Base-by-base conservation (phyloP, 2,329 filamentous ascomycete genomes). In the Pyrenochaeta sp. region DNA sequence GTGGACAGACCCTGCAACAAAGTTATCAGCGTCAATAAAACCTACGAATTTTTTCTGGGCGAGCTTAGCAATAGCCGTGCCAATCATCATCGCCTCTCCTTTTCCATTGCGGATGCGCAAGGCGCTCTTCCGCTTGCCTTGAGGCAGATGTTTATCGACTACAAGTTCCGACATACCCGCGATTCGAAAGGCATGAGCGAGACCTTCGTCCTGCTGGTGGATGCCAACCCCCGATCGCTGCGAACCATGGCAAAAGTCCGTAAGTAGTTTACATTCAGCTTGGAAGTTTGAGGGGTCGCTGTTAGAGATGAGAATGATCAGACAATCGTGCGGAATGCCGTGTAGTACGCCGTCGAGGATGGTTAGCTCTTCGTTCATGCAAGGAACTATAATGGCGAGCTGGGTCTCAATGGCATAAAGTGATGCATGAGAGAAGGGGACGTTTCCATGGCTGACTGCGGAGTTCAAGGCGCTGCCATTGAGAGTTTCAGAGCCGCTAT, bases 1-100 rank as follows among this genome's bases (percentile, higher is more conserved):
- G n/a, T 58, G 56, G 10, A 66, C 59, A 13, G 62, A 53, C 5
- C 64, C 62, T 24, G 64, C 39, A 2, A 65, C 54, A 10, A 55
- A 54, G n/a, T 65, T 66, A 37, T 66, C 61, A 10, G 61, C 62
- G n/a, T 66, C 64, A 27, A 66, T 56, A 19, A 66, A 66, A 5
- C 61, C 64, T 1, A 66, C 43, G 12, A 54, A 63, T 6, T 45
- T 12, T 25, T 59, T 60, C 2, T 24, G 28, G 3, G 43, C 49
- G 5, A 65, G 57, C 25, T 65, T 65, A 2, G 61, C 55, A 5
- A 65, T 32, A 2, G 49, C 52, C 0, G 52, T 50, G 9, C 61
- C 62, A 24, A 65, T 60, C 32, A 63, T 58, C 59, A 66, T 66
- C 12, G 59, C 64, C 25, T 65, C 64, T 4, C 64, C 64, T 52